Base-by-base conservation (phyloP, 1,284 basidiomycete species). In the Pseudozyma flocculosa region DNA sequence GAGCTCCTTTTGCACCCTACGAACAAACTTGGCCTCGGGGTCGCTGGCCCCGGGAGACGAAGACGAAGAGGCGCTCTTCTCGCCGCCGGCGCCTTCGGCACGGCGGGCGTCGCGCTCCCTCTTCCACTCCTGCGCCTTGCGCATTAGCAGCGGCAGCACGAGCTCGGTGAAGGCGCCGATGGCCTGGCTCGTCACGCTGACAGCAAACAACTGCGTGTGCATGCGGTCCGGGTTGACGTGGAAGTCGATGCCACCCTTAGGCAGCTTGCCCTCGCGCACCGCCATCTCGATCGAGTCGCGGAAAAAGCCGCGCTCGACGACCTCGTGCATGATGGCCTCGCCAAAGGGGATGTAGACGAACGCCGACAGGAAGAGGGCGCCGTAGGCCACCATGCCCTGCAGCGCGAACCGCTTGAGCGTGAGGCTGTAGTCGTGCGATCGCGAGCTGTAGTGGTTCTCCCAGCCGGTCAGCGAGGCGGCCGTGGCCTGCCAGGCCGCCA, bases 321-420 rank as follows among this genome's bases (percentile, higher is more conserved):
- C 61, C 9, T 59, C 49, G 40, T 73, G 50, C 53, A 78, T 69
- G 37, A 78, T 49, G 9, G 53, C 32, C 55, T 78, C 68, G 17
- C 78, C 78, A 36, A 78, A 78, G 1, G 78, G 78, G 30, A 78
- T 72, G 47, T 78, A 78, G 11, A 78, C 67, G 32, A 73, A 77
- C 2, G 78, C 76, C 0, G 67, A 71, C 3, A 72, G 45, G 17
- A 61, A 69, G 11, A 77, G 50, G 2, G 75, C 77, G 3, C 79
- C 85, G 78, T 93, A 97, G 0, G 93, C 88, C 21, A 93, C 91
- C 70, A 96, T 85, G 3, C 88, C 86, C 41, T 88, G 88, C 60
- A 96, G 83, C 0, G 88, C 86, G 78, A 98, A 98, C 0, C 90
- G 88, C 80, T 98, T 98, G 74, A 89, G 82, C 7, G 93, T 94